Evolutionary conservation across 441 rosid genomes (phyloP), one percentile per base, ranked within the genome.

Genomic region (Arabidopsis hybrid): DNA sequence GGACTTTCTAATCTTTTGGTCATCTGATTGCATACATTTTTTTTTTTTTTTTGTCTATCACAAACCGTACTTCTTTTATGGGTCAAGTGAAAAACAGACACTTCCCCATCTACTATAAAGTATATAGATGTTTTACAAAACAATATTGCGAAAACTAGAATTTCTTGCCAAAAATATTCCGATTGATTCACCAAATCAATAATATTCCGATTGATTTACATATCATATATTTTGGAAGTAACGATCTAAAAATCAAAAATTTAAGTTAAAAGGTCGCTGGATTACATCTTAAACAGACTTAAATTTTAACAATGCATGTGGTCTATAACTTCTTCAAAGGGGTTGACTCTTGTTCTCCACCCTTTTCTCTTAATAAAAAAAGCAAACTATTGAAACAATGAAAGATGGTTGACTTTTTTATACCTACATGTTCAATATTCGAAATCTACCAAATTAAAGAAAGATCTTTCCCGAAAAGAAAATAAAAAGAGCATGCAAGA

Each of bases 371-470:
- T 12, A 16, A 34, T 60, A 26, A 47, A 36, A 21, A 12, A 53
- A 26, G 42, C 21, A 59, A 40, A 32, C 16, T 67, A 39, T n/a
- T 29, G 49, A 43, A 8, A 66, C 39, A 16, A 65, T 8, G 60
- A 35, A 50, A 31, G 18, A 42, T 29, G 43, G 78, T 51, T 74
- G 78, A 74, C 78, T 31, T 68, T 21, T 57, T n/a, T 2, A 50
- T 52, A 53, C 43, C 60, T 39, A 18, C 50, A 60, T 60, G 69
- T 40, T 51, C 5, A 4, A 69, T 76, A 69, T 69, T 62, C 71
- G 45, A 63, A 63, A 46, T 69, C 65, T 60, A 63, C 35, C 45
- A 63, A 32, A 47, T 17, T 38, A 69, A 61, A 69, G 49, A 32
- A 62, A 74, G 62, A 74, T 74, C 42, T 60, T 13, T 17, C 17